Evolutionary conservation across 2,329 filamentous ascomycete genomes (phyloP).

Genomic region (Cladosporium velox): DNA sequence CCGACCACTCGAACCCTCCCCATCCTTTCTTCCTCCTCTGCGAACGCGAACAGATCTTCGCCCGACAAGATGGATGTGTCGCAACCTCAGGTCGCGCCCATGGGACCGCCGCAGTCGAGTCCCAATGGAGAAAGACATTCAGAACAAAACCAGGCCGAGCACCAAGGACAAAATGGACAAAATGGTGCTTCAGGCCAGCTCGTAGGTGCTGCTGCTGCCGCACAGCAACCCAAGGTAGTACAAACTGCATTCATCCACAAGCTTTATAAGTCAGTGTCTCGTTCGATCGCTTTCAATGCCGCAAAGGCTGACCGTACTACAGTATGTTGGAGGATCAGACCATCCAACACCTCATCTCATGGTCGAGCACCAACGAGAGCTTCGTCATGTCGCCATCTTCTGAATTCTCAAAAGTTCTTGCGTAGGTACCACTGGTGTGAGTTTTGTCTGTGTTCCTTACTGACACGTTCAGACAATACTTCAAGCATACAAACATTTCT

Average conservation of each 20-base stretch:
- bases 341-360: slow-evolving; percentile 95
- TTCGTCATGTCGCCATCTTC: slow-evolving; percentile 98
- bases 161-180: slow-evolving; percentile 19
- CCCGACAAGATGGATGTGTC: slow-evolving; percentile 36
- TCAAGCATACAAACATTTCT: slow-evolving; percentile 98
- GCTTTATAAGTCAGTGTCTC: slow-evolving; percentile 81
- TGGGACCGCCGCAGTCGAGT: slow-evolving; percentile 36
- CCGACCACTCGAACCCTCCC: slow-evolving; percentile 33
- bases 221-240: slow-evolving; percentile 94
- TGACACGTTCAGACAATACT: slow-evolving; percentile 76
- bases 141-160: slow-evolving; percentile 27
- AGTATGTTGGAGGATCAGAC: slow-evolving; percentile 95
- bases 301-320: slow-evolving; percentile 37
- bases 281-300: neutral
- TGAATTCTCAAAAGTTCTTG: slow-evolving; percentile 96
- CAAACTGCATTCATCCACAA: slow-evolving; percentile 99
- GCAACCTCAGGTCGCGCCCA: slow-evolving; percentile 27
- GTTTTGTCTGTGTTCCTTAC: neutral
- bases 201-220: slow-evolving; percentile 65
- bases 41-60: slow-evolving; percentile 19
- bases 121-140: slow-evolving; percentile 31
- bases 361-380: slow-evolving; percentile 90
- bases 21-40: slow-evolving; percentile 34
- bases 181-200: slow-evolving; percentile 31
- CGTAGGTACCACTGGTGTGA: slow-evolving; percentile 62